phyloP scores from a whole-genome alignment of 2,329 filamentous ascomycete genomes.

The Aspergillus ibericus region DNA sequence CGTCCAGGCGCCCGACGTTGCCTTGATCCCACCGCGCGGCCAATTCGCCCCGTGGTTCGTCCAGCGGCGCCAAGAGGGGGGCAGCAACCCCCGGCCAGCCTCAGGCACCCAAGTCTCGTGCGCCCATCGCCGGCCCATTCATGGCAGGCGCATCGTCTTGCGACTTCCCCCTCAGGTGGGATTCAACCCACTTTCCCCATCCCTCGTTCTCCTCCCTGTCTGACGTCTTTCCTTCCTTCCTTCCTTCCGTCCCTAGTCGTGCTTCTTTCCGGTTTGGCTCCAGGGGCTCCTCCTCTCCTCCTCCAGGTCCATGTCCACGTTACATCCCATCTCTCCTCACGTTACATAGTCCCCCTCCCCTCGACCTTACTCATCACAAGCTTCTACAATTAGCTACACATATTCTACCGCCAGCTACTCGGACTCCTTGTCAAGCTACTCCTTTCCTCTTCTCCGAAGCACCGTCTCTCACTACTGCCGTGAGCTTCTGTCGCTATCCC shows the following conservation, averaged over 20 bases:
- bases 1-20: neutral
- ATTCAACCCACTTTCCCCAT: neutral
- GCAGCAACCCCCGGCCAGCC: neutral
- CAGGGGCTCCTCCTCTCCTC: neutral
- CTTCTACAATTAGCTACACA: neutral
- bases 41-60: neutral
- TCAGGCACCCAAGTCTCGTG: conserved; percentile 1
- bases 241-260: neutral
- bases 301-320: neutral
- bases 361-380: neutral
- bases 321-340: conserved; percentile 4
- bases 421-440: neutral
- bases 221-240: neutral
- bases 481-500: neutral
- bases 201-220: conserved; percentile 3
- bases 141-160: neutral
- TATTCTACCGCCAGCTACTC: too few relatives aligned
- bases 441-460: neutral
- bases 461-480: neutral
- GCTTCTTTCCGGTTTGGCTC: neutral
- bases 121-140: neutral
- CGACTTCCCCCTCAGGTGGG: conserved; percentile 2
- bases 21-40: neutral
- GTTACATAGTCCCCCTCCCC: conserved; percentile 4
- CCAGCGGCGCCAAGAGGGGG: neutral